Conservation (phyloP, 2,329 filamentous ascomycete genomes). For the Fusarium nanum region DNA sequence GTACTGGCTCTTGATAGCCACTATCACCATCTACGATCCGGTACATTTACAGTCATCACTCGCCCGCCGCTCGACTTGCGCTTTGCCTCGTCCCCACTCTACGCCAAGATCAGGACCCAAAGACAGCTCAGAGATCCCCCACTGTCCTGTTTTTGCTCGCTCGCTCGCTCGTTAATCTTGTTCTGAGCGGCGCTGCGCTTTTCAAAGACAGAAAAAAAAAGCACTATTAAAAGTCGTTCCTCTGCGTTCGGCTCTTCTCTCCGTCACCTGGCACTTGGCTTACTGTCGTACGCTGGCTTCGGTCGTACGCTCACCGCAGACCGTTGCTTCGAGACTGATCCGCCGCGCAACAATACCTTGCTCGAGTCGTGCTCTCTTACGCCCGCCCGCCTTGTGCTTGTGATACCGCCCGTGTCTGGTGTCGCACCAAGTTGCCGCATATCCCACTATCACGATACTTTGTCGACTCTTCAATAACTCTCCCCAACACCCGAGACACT, state of each 20-base stretch:
- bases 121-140: slow-evolving; percentile 37
- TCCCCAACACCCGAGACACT: slow-evolving; percentile 28
- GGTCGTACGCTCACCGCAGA: slow-evolving; percentile 29
- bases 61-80: slow-evolving; percentile 15
- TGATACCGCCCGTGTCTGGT: slow-evolving; percentile 24
- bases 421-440: slow-evolving; percentile 34
- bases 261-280: slow-evolving; percentile 22
- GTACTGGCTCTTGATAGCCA: slow-evolving; percentile 28
- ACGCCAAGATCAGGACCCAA: slow-evolving; percentile 31
- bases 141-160: slow-evolving; percentile 33
- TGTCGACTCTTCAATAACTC: slow-evolving; percentile 5
- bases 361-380: slow-evolving; percentile 37
- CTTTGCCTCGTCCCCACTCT: slow-evolving; percentile 40
- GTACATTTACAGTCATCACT: not conserved
- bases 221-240: slow-evolving; percentile 8
- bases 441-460: slow-evolving; percentile 21
- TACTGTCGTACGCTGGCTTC: slow-evolving; percentile 37
- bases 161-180: slow-evolving; percentile 18
- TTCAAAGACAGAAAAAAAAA: not conserved
- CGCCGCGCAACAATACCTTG: slow-evolving; percentile 38
- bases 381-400: slow-evolving; percentile 26
- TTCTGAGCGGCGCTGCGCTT: slow-evolving; percentile 24
- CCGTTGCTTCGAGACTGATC: slow-evolving; percentile 36
- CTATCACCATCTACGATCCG: slow-evolving; percentile 26
- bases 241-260: slow-evolving; percentile 30